phyloP scores from a whole-genome alignment of 225 moss, liverwort and hornwort genomes.

The Lunularia cruciata region DNA sequence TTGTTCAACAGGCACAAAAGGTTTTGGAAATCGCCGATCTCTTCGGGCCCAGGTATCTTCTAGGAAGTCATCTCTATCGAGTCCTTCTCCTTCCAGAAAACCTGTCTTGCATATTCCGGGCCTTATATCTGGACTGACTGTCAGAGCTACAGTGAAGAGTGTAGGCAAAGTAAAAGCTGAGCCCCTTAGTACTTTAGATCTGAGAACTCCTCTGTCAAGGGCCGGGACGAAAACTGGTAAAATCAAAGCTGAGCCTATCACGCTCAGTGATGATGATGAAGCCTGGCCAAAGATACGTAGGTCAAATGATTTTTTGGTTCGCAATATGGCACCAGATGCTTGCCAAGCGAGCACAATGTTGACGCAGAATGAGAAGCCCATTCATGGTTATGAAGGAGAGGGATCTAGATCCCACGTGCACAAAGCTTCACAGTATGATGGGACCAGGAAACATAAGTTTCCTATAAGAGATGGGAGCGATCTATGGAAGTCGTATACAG shows the following conservation, averaged over 20 bases:
- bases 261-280: constrained; percentile 25
- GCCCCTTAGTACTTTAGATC: background rate
- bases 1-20: constrained; percentile 21
- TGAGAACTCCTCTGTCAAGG: background rate
- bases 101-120: constrained; percentile 32
- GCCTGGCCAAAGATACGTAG: background rate
- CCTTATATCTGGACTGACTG: background rate
- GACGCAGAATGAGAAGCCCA: background rate
- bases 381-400: background rate
- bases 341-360: background rate
- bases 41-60: background rate
- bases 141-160: background rate
- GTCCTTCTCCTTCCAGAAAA: constrained; percentile 21
- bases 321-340: background rate
- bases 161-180: background rate
- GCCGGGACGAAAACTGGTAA: background rate
- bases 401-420: background rate
- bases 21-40: constrained; percentile 19
- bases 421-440: constrained; percentile 7
- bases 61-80: constrained; percentile 7
- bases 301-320: background rate
- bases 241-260: constrained; percentile 18
- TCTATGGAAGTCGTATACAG: constrained; percentile 21
- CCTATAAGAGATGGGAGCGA: constrained; percentile 10
- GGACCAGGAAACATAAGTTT: constrained; percentile 20